Evolutionary conservation across 139 green algal genomes (phyloP).

Genomic region (Chlorella ohadii): DNA sequence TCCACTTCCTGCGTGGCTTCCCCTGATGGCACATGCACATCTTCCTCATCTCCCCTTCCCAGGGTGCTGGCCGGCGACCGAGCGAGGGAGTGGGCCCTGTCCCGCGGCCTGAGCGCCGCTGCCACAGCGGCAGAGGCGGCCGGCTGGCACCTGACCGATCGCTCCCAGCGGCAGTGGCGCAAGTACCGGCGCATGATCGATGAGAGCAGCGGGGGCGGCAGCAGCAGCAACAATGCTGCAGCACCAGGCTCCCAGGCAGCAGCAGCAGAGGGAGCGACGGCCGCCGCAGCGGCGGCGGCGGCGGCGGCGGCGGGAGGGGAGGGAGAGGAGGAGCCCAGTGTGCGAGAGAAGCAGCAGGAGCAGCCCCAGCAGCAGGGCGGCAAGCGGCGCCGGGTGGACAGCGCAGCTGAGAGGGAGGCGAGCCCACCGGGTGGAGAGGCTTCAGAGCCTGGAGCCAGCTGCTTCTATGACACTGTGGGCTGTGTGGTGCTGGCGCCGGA

Average conservation of each 20-base stretch:
- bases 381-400: too few relatives aligned
- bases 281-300: background rate
- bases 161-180: slow-evolving; percentile 48
- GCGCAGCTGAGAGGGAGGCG: too few relatives aligned
- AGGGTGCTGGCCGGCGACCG: slow-evolving; percentile 79
- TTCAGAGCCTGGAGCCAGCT: background rate
- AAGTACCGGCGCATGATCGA: slow-evolving; percentile 68
- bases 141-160: slow-evolving; percentile 56
- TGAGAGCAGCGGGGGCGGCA: background rate
- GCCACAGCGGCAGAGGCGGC: background rate
- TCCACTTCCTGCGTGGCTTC: background rate
- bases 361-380: background rate
- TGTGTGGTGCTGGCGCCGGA: slow-evolving; percentile 64
- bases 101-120: slow-evolving; percentile 48
- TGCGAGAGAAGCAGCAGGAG: slow-evolving; percentile 12
- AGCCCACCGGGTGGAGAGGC: too few relatives aligned
- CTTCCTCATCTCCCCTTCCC: background rate
- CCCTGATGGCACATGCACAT: background rate
- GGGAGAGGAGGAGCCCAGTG: too few relatives aligned
- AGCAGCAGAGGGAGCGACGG: background rate
- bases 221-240: background rate
- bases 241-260: slow-evolving; percentile 11
- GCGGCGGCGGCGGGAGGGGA: slow-evolving; percentile 10
- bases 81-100: slow-evolving; percentile 65
- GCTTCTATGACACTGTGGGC: slow-evolving; percentile 77